Evolutionary conservation across 2,329 filamentous ascomycete species (phyloP).

Genomic region (Beauveria sp.): DNA sequence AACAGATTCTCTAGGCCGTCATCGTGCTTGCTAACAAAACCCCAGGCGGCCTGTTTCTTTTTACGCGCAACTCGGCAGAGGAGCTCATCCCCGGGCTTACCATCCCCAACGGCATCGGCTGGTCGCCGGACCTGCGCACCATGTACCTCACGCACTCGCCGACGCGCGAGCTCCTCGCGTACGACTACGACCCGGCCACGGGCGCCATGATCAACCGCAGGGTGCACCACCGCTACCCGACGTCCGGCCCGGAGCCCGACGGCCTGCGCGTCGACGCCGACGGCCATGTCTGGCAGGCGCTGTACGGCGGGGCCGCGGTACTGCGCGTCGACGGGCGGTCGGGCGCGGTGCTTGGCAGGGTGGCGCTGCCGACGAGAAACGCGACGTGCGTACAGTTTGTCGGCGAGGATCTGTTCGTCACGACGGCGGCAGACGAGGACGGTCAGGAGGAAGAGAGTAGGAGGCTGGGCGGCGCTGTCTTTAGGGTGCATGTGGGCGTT

Average conservation of each 20-base stretch:
- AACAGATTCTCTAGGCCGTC: too few species aligned
- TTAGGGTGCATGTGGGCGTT: conserved; percentile 69
- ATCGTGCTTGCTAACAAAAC: too few species aligned
- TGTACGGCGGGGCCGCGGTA: conserved; percentile 73
- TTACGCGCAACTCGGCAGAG: conserved; percentile 54
- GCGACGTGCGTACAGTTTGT: conserved; percentile 77
- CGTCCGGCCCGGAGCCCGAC: conserved; percentile 56
- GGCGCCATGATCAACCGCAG: conserved; percentile 62
- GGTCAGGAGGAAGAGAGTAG: conserved; percentile 42
- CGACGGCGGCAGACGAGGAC: conserved; percentile 60
- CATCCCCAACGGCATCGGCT: conserved; percentile 81
- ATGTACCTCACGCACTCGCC: conserved; percentile 82
- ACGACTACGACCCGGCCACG: conserved; percentile 61
- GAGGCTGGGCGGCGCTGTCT: conserved; percentile 62
- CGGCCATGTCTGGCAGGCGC: conserved; percentile 80
- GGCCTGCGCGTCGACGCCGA: conserved; percentile 78
- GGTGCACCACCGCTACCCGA: conserved; percentile 62
- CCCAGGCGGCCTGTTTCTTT: conserved; percentile 61
- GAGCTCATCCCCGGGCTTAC: conserved; percentile 56
- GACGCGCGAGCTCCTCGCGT: conserved; percentile 61
- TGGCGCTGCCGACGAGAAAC: conserved; percentile 69
- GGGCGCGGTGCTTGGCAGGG: conserved; percentile 65
- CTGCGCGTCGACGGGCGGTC: conserved; percentile 59
- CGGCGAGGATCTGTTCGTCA: conserved; percentile 69
- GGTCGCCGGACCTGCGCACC: conserved; percentile 63